These are phyloP conservation scores for Brassica incana DNA, from an alignment of 345 rosid species.

Conservation along the genomic window DNA sequence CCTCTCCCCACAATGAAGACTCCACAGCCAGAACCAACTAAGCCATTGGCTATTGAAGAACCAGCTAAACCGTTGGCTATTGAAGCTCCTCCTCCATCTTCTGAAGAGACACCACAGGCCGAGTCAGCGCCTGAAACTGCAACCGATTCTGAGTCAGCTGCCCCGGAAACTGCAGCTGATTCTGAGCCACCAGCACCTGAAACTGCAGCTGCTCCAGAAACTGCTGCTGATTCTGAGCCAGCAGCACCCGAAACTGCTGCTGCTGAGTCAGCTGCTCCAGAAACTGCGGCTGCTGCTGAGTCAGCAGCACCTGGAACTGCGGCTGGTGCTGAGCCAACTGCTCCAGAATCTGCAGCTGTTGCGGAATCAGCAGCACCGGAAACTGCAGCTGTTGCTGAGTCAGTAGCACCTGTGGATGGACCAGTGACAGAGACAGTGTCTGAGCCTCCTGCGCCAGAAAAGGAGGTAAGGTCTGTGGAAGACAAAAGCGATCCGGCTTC, in stretches of 20 bases:
- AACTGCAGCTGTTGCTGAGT: slow-evolving; percentile 24
- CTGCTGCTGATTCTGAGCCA: slow-evolving; percentile 26
- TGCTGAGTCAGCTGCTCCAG: slow-evolving; percentile 16
- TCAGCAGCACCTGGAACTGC: slow-evolving; percentile 20
- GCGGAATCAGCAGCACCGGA: slow-evolving; percentile 33
- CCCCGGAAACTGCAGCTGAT: slow-evolving; percentile 25
- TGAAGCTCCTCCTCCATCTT: slow-evolving; percentile 53
- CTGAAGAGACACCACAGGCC: slow-evolving; percentile 41
- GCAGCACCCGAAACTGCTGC: slow-evolving; percentile 25
- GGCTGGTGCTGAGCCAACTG: slow-evolving; percentile 20
- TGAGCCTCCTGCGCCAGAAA: slow-evolving; percentile 40
- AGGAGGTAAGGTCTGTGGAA: slow-evolving; percentile 45
- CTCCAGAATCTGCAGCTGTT: slow-evolving; percentile 31
- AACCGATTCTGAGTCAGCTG: slow-evolving; percentile 21
- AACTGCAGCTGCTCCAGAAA: neutral
- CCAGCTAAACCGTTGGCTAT: slow-evolving; percentile 47
- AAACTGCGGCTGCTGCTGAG: slow-evolving; percentile 21
- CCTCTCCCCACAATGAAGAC: slow-evolving; percentile 48
- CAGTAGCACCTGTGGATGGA: slow-evolving; percentile 32
- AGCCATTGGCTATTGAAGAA: slow-evolving; percentile 46
- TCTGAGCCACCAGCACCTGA: slow-evolving; percentile 18
- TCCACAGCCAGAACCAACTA: slow-evolving; percentile 60
- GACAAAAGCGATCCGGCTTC: slow-evolving; percentile 39
- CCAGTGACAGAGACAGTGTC: slow-evolving; percentile 26
- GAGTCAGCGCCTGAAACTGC: slow-evolving; percentile 34